Evolutionary conservation across 108 stramenopile genomes (phyloP).

Genomic region (Epipyxis sp.): DNA sequence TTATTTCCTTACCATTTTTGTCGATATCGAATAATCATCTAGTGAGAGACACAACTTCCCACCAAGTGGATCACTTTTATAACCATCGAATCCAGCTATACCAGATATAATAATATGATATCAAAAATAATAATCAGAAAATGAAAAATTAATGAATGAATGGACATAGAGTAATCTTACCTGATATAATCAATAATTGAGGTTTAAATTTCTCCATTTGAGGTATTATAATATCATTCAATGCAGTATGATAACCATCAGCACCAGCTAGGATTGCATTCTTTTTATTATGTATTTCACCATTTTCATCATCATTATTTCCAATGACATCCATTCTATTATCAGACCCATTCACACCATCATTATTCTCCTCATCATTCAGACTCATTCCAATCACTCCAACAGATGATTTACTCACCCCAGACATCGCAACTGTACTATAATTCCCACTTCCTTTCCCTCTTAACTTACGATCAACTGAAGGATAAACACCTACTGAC

Average conservation of each 20-base stretch:
- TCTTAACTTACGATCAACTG: not conserved
- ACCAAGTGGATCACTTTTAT: not conserved
- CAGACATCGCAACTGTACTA: not conserved
- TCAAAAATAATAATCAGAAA: not conserved
- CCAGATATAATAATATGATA: not conserved
- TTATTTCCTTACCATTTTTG: not conserved
- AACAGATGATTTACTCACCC: not conserved
- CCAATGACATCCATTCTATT: not conserved
- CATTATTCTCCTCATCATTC: not conserved
- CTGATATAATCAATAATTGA: constrained; percentile 18
- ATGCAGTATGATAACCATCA: not conserved
- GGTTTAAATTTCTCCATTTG: not conserved
- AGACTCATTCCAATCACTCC: not conserved
- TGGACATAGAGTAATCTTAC: not conserved
- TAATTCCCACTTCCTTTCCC: not conserved
- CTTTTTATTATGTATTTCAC: not conserved
- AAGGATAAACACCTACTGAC: not conserved
- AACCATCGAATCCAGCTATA: constrained; percentile 16
- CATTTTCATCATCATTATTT: not conserved
- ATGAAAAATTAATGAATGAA: not conserved
- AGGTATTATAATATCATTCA: not conserved
- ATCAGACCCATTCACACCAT: not conserved
- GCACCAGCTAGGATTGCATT: not conserved
- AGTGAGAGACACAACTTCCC: not conserved
- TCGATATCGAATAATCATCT: not conserved